Percentiles rank a stretch among this genome's conserved stretches.
Evolutionary conservation across 176 grass and related monocot species (phyloP).

Genomic region (Phoenix roebelenii): DNA sequence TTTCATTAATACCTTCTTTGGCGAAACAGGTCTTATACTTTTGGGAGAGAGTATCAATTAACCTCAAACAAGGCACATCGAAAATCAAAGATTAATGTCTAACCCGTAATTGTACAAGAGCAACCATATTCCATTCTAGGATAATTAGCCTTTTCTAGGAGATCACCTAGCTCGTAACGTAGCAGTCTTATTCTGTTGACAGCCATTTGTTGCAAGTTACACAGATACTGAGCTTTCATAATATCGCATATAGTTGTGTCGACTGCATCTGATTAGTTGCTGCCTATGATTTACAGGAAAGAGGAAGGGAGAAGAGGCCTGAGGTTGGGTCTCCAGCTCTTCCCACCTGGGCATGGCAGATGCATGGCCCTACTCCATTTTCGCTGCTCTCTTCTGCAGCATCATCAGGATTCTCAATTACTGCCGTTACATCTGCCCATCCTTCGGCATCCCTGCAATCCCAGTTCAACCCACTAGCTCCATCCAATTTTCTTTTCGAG

Average conservation of each 20-base stretch:
- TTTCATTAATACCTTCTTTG: too few relatives aligned
- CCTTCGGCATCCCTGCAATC: background rate
- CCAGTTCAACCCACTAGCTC: background rate
- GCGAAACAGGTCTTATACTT: too few relatives aligned
- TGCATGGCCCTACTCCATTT: slow-evolving; percentile 16
- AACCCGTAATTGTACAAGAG: too few relatives aligned
- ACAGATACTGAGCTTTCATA: too few relatives aligned
- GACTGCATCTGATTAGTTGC: background rate
- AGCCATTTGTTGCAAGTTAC: too few relatives aligned
- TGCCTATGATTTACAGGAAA: slow-evolving; percentile 26
- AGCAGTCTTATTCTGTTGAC: too few relatives aligned
- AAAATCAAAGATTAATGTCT: too few relatives aligned
- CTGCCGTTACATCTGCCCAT: background rate
- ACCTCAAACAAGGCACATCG: too few relatives aligned
- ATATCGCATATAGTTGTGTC: background rate
- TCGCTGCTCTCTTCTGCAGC: slow-evolving; percentile 53
- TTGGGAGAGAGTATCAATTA: too few relatives aligned
- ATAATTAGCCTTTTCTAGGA: too few relatives aligned
- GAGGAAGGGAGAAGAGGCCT: slow-evolving; percentile 43
- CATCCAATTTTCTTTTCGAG: background rate
- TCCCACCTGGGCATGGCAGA: slow-evolving; percentile 41
- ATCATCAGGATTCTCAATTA: slow-evolving; percentile 57
- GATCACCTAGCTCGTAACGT: too few relatives aligned
- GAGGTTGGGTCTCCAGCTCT: slow-evolving; percentile 25
- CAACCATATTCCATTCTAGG: too few relatives aligned